Evolutionary conservation across 805 yeast species (phyloP), one percentile per base, ranked within the genome.

Genomic region (Teunomyces cretensis): DNA sequence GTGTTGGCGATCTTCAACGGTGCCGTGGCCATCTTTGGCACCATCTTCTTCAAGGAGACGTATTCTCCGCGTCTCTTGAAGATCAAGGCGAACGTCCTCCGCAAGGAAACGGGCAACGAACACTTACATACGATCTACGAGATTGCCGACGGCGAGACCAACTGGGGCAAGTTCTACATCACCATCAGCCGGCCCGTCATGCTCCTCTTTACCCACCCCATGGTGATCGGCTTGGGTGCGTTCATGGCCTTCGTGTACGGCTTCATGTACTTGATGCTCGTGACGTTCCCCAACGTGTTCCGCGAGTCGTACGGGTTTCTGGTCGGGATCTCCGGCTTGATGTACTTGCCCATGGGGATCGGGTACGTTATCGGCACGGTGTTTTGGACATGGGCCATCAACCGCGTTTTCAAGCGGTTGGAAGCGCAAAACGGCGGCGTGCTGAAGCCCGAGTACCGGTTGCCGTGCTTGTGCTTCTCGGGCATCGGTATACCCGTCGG

Each of bases 241-340:
- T 70, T 67, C 49, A 65, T 70, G 72, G 74, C 74, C 2, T 65
- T 70, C 51, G 61, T 64, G 9, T 69, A 70, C 46, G 73, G 72
- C n/a, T 67, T 69, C 46, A 59, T 70, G 65, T 70, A 70, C 50
- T 51, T 69, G 46, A 66, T 70, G 72, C 60, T 70, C 37, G 67
- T 67, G 8, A 64, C 74, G 2, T 69, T 67, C 48, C 75, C 73
- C 2, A 45, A 55, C 8, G 64, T 70, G 1, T 70, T 56, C 45
- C 45, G 54, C 13, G 53, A 57, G 1, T 51, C 53, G 5, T 70
- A 70, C 46, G 72, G 71, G 1, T 68, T 64, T 46, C 47, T 52
- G n/a, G 61, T 57, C 16, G 60, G 62, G 9, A 54, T 59, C 6
- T 53, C 65, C 9, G 70, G 74, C 2, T 56, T 70, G 15, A 69